Evolutionary conservation across 1,139 yeast species (phyloP).

Genomic region (Saccharomycopsis hybrid): DNA sequence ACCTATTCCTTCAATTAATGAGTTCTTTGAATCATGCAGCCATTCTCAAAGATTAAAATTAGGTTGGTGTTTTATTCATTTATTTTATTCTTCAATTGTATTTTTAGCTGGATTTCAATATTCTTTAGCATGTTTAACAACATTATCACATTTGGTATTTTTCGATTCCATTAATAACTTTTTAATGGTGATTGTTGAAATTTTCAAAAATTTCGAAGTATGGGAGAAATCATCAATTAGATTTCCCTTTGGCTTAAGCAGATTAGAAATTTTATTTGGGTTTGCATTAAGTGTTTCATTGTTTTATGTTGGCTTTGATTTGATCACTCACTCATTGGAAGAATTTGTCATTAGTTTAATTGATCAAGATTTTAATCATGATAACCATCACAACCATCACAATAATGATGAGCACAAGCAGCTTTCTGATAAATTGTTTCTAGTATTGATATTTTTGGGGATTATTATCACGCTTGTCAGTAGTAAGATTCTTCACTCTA

Average conservation of each 20-base stretch:
- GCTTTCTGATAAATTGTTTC: slow-evolving; percentile 30
- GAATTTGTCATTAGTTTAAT: slow-evolving; percentile 53
- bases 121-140: slow-evolving; percentile 58
- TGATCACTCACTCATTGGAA: slow-evolving; percentile 78
- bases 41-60: slow-evolving; percentile 50
- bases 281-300: slow-evolving; percentile 82
- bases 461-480: slow-evolving; percentile 29
- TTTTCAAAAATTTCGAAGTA: slow-evolving; percentile 83
- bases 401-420: slow-evolving; percentile 36
- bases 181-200: slow-evolving; percentile 63
- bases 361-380: slow-evolving; percentile 29
- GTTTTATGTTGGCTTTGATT: slow-evolving; percentile 85
- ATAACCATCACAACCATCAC: slow-evolving; percentile 53
- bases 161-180: slow-evolving; percentile 82
- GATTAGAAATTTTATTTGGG: slow-evolving; percentile 81
- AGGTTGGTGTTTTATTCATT: slow-evolving; percentile 61
- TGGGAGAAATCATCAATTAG: slow-evolving; percentile 83
- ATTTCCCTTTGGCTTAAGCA: slow-evolving; percentile 86
- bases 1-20: slow-evolving; percentile 70
- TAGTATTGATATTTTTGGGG: slow-evolving; percentile 27
- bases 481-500: slow-evolving; percentile 10
- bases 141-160: slow-evolving; percentile 79
- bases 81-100: slow-evolving; percentile 47
- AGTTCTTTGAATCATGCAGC: slow-evolving; percentile 51
- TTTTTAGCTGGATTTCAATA: slow-evolving; percentile 56